A percentile compares a stretch with the other conserved stretches of the same genome.
Evolutionary conservation across 352 stramenopile genomes (phyloP).

Genomic region (Phytopythium montanum): DNA sequence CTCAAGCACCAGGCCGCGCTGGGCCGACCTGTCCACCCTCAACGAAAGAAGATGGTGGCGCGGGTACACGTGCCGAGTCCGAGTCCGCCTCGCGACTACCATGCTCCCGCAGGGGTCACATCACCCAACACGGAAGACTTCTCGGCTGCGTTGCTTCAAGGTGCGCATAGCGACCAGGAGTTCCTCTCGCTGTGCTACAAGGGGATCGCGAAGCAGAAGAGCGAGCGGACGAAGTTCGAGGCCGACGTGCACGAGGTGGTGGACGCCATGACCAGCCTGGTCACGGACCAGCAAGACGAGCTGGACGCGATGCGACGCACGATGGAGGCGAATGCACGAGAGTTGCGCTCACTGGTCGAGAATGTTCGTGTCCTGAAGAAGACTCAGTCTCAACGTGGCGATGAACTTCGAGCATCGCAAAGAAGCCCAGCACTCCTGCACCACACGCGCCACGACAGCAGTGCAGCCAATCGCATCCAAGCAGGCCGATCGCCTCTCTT

Average conservation of each 20-base stretch:
- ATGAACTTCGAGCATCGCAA: neutral
- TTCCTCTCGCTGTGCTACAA: constrained; percentile 20
- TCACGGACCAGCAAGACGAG: constrained; percentile 44
- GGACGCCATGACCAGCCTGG: constrained; percentile 34
- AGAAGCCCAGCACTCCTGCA: neutral
- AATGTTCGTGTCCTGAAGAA: constrained; percentile 17
- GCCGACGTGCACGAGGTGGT: constrained; percentile 36
- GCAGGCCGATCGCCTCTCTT: neutral
- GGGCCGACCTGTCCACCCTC: neutral
- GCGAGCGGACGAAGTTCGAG: constrained; percentile 19
- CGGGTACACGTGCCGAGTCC: neutral
- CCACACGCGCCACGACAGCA: neutral
- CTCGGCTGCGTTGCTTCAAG: neutral
- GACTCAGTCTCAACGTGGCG: neutral
- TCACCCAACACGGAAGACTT: neutral
- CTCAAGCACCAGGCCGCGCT: constrained; percentile 1
- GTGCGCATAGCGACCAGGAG: constrained; percentile 15
- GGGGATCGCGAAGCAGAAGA: constrained; percentile 20
- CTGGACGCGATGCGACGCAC: constrained; percentile 9
- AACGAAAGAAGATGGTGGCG: neutral
- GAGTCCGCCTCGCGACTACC: neutral
- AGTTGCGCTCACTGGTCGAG: constrained; percentile 18
- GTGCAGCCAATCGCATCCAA: neutral
- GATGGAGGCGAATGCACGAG: constrained; percentile 14
- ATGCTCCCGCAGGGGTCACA: neutral